These are phyloP conservation scores for Epithemia pelagica DNA, from an alignment of 108 stramenopile genomes.

Conservation along the genomic window DNA sequence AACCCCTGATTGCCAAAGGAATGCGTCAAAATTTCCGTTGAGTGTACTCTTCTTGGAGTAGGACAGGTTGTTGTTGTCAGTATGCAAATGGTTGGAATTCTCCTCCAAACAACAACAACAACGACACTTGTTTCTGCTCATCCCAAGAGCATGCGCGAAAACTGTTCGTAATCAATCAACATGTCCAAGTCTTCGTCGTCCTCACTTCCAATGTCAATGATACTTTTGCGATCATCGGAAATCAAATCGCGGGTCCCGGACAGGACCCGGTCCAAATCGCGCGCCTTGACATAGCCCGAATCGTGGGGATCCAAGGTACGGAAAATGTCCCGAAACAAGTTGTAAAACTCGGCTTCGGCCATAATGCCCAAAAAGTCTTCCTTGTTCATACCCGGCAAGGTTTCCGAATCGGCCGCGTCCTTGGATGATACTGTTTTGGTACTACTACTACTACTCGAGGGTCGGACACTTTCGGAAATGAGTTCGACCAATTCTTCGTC, in stretches of 20 bases:
- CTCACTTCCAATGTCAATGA: conserved; percentile 59
- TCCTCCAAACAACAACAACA: too few species aligned
- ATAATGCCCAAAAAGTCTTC: conserved; percentile 80
- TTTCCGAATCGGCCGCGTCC: conserved; percentile 19
- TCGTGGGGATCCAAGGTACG: conserved; percentile 55
- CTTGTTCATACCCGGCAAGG: conserved; percentile 45
- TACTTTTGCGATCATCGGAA: conserved; percentile 75
- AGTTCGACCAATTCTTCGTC: conserved; percentile 40
- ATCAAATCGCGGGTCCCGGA: conserved; percentile 78
- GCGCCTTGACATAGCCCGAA: conserved; percentile 67
- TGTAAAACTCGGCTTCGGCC: conserved; percentile 82
- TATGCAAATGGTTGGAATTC: too few species aligned
- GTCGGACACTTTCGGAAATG: conserved; percentile 54
- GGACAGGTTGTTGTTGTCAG: too few species aligned
- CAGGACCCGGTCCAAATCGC: conserved; percentile 61
- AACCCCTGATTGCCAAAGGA: too few species aligned
- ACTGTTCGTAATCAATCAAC: conserved; percentile 81
- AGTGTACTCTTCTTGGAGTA: too few species aligned
- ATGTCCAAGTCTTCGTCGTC: conserved; percentile 65
- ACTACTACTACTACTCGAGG: too few species aligned
- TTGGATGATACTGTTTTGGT: neutral
- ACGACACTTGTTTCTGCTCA: too few species aligned
- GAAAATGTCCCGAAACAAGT: conserved; percentile 79
- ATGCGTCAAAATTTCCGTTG: too few species aligned
- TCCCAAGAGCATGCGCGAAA: conserved; percentile 72